phyloP scores from a whole-genome alignment of 768 basidiomycete genomes.

The Tulasnella calospora region DNA sequence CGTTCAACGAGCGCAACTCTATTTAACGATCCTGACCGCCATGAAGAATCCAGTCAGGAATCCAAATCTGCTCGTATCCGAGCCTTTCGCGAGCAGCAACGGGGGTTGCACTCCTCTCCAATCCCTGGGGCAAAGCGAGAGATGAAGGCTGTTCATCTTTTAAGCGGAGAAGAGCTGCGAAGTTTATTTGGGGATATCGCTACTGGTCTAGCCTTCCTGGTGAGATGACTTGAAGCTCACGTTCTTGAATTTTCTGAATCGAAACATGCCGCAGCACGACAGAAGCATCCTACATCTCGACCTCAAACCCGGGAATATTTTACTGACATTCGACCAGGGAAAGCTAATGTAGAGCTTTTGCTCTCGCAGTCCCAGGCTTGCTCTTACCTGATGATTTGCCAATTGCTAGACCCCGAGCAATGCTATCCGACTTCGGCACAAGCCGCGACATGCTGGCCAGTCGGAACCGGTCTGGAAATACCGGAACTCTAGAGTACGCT shows the following conservation, averaged over 20 bases:
- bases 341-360: constrained; percentile 56
- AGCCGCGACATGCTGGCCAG: constrained; percentile 82
- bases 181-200: constrained; percentile 80
- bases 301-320: constrained; percentile 88
- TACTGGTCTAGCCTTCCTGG: constrained; percentile 82
- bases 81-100: constrained; percentile 66
- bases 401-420: constrained; percentile 71
- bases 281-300: constrained; percentile 87
- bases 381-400: neutral
- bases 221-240: constrained; percentile 39
- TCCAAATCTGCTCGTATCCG: constrained; percentile 68
- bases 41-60: constrained; percentile 39
- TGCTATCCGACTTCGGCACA: constrained; percentile 95
- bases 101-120: constrained; percentile 38
- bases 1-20: constrained; percentile 39
- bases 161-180: constrained; percentile 79
- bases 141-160: constrained; percentile 61
- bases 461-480: constrained; percentile 77
- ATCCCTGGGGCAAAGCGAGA: constrained; percentile 27
- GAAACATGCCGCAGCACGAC: constrained; percentile 51
- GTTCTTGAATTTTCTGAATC: neutral
- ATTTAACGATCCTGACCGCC: constrained; percentile 8
- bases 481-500: constrained; percentile 88
- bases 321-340: constrained; percentile 88
- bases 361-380: constrained; percentile 5